Percentiles rank a stretch among this genome's conserved stretches.
phyloP scores from a whole-genome alignment of 305 asterid genomes.

The Petunia hybrid region DNA sequence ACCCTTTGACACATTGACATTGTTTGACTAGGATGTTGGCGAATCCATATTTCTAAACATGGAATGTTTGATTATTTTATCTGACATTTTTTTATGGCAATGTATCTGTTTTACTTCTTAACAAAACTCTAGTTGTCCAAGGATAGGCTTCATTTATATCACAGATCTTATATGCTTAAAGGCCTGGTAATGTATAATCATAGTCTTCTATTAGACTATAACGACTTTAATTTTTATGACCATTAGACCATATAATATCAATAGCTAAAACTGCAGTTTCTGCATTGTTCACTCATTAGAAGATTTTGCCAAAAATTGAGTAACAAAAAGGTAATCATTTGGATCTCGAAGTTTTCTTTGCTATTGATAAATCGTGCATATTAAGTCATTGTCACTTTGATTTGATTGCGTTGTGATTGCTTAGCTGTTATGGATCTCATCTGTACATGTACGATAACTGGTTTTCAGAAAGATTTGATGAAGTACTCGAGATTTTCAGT shows the following conservation, averaged over 20 bases:
- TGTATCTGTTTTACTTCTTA: conserved; percentile 10
- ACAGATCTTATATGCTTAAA: neutral
- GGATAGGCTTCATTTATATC: neutral
- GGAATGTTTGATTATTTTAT: neutral
- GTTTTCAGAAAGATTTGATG: conserved; percentile 64
- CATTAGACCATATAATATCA: neutral
- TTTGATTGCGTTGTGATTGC: neutral
- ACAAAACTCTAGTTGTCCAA: conserved; percentile 1
- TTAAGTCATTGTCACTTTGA: neutral
- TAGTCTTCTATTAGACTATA: neutral
- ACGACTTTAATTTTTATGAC: neutral
- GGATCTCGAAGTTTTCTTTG: neutral
- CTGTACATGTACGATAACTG: conserved; percentile 5
- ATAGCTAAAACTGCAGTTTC: neutral
- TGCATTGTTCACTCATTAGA: neutral
- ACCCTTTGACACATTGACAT: conserved; percentile 3
- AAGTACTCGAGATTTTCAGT: conserved; percentile 75
- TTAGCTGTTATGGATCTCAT: conserved; percentile 2
- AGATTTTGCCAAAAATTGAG: neutral
- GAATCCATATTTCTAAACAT: neutral
- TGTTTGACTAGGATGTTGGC: neutral
- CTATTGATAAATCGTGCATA: neutral
- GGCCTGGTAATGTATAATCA: neutral
- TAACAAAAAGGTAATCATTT: neutral
- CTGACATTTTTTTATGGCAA: neutral